Evolutionary conservation across 352 stramenopile genomes (phyloP), one percentile per base, ranked within the genome.

Genomic region (Globisporangium apiculatum): DNA sequence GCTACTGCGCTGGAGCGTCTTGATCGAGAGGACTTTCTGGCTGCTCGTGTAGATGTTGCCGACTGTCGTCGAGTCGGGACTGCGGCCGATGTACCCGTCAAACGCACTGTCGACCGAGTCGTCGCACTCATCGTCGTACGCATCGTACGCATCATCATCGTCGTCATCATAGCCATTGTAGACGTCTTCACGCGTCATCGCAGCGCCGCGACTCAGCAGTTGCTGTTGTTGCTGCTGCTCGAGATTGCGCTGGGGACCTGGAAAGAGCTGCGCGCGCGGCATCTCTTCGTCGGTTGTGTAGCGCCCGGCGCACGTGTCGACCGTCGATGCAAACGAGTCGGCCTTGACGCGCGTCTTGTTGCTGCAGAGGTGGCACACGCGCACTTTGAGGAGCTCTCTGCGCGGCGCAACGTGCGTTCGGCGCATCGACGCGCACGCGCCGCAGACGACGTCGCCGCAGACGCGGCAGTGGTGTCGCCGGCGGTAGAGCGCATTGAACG

Each of bases 291-390:
- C 61, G 0, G 56, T 58, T 6, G 43, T 67, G 52, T 68, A 65
- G 7, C 66, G 43, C n/a, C 62, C 53, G 5, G 67, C 65, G 31
- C 57, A 59, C 50, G 60, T 69, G 18, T 71, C 71, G 48, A 48
- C 68, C 17, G 65, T 72, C 17, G 65, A 71, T 0, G 55, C 61
- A 14, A 67, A 69, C 14, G 73, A 70, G 17, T 65, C 65, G 15
- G 62, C 66, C 43, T 71, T 72, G 10, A 67, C 54, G 17, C 74
- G 68, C 35, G 69, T 65, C 14, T 79, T 73, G 57, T 85, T 83
- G 56, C 75, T 79, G 58, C 79, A 90, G 5, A 82, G 60, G 40
- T 87, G 76, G 64, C 79, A 90, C n/a, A 88, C 72, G 11, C 77
- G 77, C 9, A 83, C 79, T 55, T 82, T 83, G 49, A 79, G 60